phyloP scores from a whole-genome alignment of 2,329 filamentous ascomycete species.

The Fusarium pseudocircinatum region DNA sequence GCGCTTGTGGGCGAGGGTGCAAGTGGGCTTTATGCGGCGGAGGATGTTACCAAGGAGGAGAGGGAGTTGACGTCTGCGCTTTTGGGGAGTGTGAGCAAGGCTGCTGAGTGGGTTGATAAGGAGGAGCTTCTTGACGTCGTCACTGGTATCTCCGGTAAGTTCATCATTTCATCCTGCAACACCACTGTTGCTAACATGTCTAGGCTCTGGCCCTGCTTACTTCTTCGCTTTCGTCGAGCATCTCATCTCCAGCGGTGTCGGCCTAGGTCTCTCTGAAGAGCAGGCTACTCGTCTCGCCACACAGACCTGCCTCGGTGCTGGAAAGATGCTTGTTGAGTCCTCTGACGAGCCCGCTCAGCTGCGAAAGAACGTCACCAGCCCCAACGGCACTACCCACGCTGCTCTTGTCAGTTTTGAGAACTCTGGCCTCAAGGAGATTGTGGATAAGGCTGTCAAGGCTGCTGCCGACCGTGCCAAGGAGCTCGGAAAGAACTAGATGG shows the following conservation, averaged over 20 bases:
- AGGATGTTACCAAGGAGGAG: conserved; percentile 54
- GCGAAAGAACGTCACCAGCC: conserved; percentile 62
- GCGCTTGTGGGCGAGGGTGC: conserved; percentile 62
- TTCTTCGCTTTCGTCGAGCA: conserved; percentile 65
- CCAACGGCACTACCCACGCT: conserved; percentile 61
- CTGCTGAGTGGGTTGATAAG: conserved; percentile 59
- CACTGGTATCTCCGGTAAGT: conserved; percentile 59
- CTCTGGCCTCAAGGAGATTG: conserved; percentile 54
- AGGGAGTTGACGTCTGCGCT: conserved; percentile 54
- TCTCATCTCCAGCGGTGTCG: conserved; percentile 55
- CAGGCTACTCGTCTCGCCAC: conserved; percentile 61
- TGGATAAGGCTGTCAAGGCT: conserved; percentile 58
- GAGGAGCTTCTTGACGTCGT: conserved; percentile 62
- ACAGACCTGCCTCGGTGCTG: conserved; percentile 62
- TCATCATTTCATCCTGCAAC: accelerated
- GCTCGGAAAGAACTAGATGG: conserved; percentile 50
- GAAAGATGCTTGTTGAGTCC: conserved; percentile 60
- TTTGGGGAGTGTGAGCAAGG: conserved; percentile 58
- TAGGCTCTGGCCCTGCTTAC: conserved; percentile 62
- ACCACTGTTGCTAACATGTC: not conserved
- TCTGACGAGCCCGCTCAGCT: conserved; percentile 57
- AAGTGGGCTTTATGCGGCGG: conserved; percentile 57
- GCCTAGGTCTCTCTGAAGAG: conserved; percentile 57
- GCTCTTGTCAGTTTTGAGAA: conserved; percentile 60
- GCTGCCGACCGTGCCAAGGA: conserved; percentile 55